Base-by-base conservation (phyloP, 2,329 filamentous ascomycete species). In the Alternaria panax region DNA sequence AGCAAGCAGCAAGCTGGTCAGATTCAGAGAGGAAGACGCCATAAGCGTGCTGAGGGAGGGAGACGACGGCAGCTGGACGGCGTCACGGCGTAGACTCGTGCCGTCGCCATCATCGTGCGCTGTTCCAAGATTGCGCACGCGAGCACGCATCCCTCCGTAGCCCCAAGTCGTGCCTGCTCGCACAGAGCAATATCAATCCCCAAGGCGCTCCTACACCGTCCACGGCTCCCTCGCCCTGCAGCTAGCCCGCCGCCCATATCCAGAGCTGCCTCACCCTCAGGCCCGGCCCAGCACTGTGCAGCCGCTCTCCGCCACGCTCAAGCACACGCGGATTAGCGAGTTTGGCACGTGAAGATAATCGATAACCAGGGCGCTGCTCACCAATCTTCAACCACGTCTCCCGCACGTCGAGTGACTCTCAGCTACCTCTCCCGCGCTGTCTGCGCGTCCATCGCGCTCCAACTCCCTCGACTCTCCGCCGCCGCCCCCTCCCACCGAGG, bases 271-370 rank as follows among this genome's bases (percentile, higher is more conserved):
- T 46, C 25, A 25, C 30, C 40, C 41, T 16, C 43, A 34, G 41
- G 12, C 51, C 16, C 51, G 28, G 52, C 46, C 46, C 55, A 45
- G 46, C 56, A n/a, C 45, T 34, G 45, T 48, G 51, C 36, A 57
- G 38, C 40, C 50, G 48, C 46, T 36, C 41, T 50, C 54, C 48
- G 50, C 59, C 40, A 57, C 47, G 58, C 58, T 54, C 54, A 43
- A 53, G 55, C 55, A 27, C 42, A 27, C 42, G 12, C 14, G 28
- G 24, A 16, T 51, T 51, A 41, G 57, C 57, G 57, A 59, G 48
- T 51, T 68, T 69, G 62, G 66, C 74, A 77, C 74, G 74, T 77
- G 74, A 75, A 76, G 67, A 75, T 68, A 71, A 63, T 58, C 53
- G 47, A 48, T 58, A 58, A 42, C 51, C 55, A 47, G 24, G 51